phyloP scores from a whole-genome alignment of 2,329 filamentous ascomycete species.

The Talaromyces sp. region DNA sequence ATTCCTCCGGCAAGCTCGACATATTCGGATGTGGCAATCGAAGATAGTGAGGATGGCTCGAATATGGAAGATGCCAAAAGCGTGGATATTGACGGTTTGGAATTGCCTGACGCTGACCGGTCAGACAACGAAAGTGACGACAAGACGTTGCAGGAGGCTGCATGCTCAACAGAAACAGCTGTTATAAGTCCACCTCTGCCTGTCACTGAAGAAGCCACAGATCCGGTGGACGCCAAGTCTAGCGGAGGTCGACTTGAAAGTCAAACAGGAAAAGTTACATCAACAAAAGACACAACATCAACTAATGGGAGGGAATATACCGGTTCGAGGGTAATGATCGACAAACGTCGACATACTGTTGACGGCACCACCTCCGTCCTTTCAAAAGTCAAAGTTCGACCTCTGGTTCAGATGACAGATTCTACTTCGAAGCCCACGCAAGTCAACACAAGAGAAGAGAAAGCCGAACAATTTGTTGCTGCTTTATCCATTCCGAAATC shows the following conservation, averaged over 20 bases:
- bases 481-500: slow-evolving; percentile 11
- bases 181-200: neutral
- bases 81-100: neutral
- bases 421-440: neutral
- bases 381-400: neutral
- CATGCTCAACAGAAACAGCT: neutral
- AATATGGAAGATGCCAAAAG: neutral
- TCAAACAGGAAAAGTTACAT: neutral
- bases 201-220: neutral
- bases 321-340: neutral
- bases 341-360: slow-evolving; percentile 8
- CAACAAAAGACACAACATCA: neutral
- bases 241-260: neutral
- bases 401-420: slow-evolving; percentile 3
- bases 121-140: slow-evolving; percentile 1
- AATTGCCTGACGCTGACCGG: neutral
- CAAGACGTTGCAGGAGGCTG: neutral
- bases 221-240: neutral
- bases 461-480: neutral
- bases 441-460: neutral
- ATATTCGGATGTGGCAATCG: slow-evolving; percentile 28
- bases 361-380: slow-evolving; percentile 1
- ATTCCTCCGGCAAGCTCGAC: slow-evolving; percentile 19
- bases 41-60: slow-evolving; percentile 23
- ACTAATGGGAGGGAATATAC: neutral